Evolutionary conservation across 495 filamentous ascomycete genomes (phyloP).

Genomic region (Annulohypoxylon moriforme): DNA sequence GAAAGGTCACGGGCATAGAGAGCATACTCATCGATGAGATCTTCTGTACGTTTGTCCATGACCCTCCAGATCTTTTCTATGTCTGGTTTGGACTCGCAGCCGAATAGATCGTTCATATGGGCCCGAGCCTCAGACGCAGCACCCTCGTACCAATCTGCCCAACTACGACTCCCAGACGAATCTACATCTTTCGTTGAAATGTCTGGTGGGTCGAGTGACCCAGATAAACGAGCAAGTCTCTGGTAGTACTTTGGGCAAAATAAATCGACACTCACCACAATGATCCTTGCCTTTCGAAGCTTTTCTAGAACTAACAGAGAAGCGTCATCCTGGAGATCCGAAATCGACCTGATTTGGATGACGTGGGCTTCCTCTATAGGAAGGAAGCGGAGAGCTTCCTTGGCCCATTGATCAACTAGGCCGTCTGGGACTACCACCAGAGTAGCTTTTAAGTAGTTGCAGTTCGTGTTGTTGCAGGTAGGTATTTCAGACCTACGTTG

Average conservation of each 20-base stretch:
- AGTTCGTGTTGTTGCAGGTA: no score
- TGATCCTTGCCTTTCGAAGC: slow-evolving; percentile 64
- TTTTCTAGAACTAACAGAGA: slow-evolving; percentile 44
- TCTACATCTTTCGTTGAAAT: slow-evolving; percentile 11
- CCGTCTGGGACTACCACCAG: slow-evolving; percentile 74
- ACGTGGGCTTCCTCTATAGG: slow-evolving; percentile 50
- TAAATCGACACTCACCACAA: slow-evolving; percentile 64
- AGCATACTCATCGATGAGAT: background rate
- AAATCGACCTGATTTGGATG: slow-evolving; percentile 52
- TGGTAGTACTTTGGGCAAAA: slow-evolving; percentile 57
- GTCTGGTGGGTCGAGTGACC: slow-evolving; percentile 60
- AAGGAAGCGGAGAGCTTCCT: slow-evolving; percentile 70
- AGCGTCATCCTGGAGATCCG: slow-evolving; percentile 46
- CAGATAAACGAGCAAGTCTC: slow-evolving; percentile 51
- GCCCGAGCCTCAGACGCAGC: slow-evolving; percentile 51
- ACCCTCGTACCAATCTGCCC: slow-evolving; percentile 65
- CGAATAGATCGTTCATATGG: slow-evolving; percentile 42
- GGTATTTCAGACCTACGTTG: slow-evolving; percentile 2
- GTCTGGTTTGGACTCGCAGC: background rate
- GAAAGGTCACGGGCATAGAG: background rate
- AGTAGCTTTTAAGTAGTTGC: slow-evolving; percentile 68
- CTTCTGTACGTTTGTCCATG: background rate
- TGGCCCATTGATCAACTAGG: slow-evolving; percentile 74
- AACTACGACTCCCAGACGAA: slow-evolving; percentile 53
- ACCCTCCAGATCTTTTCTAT: background rate